Conservation (phyloP, 352 stramenopile genomes). For the Pythium chondricola region DNA sequence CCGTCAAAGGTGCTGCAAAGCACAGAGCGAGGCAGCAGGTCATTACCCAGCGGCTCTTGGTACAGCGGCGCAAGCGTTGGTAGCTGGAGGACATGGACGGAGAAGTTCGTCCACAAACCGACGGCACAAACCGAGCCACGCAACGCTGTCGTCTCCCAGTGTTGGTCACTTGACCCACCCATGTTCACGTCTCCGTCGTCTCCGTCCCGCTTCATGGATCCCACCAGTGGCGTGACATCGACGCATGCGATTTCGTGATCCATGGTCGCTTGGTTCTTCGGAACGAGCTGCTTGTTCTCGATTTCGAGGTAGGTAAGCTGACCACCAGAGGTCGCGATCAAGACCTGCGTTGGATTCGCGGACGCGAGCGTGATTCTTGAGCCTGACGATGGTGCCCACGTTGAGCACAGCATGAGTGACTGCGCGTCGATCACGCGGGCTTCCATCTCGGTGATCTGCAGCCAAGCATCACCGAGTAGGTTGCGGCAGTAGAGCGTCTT, state of each 20-base stretch:
- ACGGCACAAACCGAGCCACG: conserved; percentile 69
- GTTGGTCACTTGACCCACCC: conserved; percentile 24
- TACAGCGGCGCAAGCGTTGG: conserved; percentile 63
- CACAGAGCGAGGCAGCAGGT: conserved; percentile 84
- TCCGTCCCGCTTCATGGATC: conserved; percentile 8
- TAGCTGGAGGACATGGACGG: conserved; percentile 81
- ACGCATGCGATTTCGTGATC: conserved; percentile 95
- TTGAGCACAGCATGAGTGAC: conserved; percentile 52
- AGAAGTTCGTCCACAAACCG: conserved; percentile 92
- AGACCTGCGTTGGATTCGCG: conserved; percentile 89
- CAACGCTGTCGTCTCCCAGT: conserved; percentile 56
- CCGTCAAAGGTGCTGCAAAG: conserved; percentile 84
- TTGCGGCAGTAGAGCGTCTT: conserved; percentile 94
- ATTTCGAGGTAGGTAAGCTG: conserved; percentile 88
- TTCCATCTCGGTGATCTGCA: conserved; percentile 94
- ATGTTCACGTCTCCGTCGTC: conserved; percentile 67
- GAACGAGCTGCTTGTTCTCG: conserved; percentile 45
- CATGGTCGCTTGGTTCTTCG: conserved; percentile 68
- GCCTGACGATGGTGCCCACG: conserved; percentile 65
- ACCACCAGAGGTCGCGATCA: conserved; percentile 88
- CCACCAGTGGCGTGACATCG: conserved; percentile 67
- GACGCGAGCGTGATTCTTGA: conserved; percentile 78
- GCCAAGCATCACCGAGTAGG: conserved; percentile 74
- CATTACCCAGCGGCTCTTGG: conserved; percentile 70
- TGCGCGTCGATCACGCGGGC: conserved; percentile 84